Conservation (phyloP, 78 protist genomes). For the Chrysochromulina parva region DNA sequence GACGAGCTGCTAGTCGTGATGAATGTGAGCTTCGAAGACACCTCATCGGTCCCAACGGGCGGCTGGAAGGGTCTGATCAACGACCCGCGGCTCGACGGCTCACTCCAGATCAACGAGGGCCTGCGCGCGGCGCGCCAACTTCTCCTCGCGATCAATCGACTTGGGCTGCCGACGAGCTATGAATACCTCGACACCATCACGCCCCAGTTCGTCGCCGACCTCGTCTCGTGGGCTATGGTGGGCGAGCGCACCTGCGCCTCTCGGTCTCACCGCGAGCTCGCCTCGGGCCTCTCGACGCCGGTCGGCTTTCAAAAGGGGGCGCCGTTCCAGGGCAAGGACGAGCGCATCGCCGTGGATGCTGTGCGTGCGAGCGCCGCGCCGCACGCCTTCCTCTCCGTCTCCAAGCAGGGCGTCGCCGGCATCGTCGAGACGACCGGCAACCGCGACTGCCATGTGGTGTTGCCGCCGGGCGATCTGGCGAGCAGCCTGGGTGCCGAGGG, state of each 20-base stretch:
- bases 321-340: neutral
- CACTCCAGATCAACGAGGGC: conserved; percentile 24
- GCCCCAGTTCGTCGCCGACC: conserved; percentile 37
- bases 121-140: neutral
- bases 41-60: neutral
- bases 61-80: conserved; percentile 22
- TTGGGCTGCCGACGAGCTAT: conserved; percentile 7
- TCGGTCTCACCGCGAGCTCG: neutral
- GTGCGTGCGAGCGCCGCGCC: neutral
- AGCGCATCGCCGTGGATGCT: neutral
- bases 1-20: neutral
- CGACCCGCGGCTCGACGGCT: conserved; percentile 37
- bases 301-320: neutral
- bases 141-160: neutral
- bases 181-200: conserved; percentile 8
- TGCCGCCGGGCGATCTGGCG: neutral
- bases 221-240: neutral
- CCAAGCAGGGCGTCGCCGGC: conserved; percentile 33
- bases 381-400: conserved; percentile 43
- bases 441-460: conserved; percentile 35
- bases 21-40: neutral
- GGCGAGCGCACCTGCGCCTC: neutral
- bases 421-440: conserved; percentile 42
- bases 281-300: conserved; percentile 13
- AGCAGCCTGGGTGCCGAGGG: neutral